Percentiles rank a stretch among this genome's conserved stretches.
Evolutionary conservation across 352 stramenopile species (phyloP).

Genomic region (Pythium periplocum): DNA sequence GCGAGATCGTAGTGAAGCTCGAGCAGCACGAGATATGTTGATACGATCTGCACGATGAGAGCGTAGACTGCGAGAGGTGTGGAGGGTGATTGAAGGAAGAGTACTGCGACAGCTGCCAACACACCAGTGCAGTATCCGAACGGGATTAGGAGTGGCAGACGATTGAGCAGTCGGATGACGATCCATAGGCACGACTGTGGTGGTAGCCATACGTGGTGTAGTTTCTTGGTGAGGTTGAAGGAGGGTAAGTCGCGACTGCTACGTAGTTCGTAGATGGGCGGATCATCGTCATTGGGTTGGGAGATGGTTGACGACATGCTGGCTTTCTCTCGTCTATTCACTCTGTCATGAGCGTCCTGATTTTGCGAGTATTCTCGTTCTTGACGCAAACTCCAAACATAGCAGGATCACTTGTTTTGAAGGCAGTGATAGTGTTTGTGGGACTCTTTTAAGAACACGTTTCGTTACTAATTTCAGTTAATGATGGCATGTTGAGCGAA

Average conservation of each 20-base stretch:
- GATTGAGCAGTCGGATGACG: conserved; percentile 8
- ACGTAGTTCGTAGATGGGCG: conserved; percentile 3
- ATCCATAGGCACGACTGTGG: background rate
- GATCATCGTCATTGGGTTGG: background rate
- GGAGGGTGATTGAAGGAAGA: conserved; percentile 4
- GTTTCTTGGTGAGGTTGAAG: conserved; percentile 7
- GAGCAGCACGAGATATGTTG: conserved; percentile 8
- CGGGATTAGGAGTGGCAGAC: background rate
- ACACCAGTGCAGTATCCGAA: conserved; percentile 10
- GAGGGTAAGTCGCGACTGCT: conserved; percentile 5
- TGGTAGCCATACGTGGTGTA: conserved; percentile 10
- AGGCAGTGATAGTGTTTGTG: too few relatives aligned
- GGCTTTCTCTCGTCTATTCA: conserved; percentile 9
- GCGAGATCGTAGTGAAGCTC: conserved; percentile 12
- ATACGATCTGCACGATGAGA: conserved; percentile 9
- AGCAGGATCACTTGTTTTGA: too few relatives aligned
- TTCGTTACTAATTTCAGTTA: too few relatives aligned
- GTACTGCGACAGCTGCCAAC: conserved; percentile 2
- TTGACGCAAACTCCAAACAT: too few relatives aligned
- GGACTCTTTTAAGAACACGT: too few relatives aligned
- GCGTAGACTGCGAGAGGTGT: conserved; percentile 5
- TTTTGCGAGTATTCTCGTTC: too few relatives aligned
- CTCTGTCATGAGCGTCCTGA: too few relatives aligned
- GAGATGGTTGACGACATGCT: background rate
- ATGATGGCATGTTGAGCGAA: too few relatives aligned